These are phyloP conservation scores for Jaltomata sinuosa DNA, from an alignment of 257 asterid genomes.

Conservation along the genomic window DNA sequence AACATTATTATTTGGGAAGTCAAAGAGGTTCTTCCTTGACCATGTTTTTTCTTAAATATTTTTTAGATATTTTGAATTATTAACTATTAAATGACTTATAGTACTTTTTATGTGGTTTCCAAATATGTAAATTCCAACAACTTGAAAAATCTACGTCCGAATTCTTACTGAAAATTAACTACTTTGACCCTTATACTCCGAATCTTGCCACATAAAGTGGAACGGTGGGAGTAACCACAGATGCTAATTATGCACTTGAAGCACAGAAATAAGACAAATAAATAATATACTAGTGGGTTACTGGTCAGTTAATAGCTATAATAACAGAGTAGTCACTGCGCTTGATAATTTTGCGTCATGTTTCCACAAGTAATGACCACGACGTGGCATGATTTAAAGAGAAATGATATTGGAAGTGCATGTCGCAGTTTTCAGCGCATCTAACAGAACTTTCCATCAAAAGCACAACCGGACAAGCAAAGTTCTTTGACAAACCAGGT, in stretches of 20 bases:
- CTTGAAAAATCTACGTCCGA: too few relatives aligned
- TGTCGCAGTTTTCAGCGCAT: not conserved
- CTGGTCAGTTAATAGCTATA: not conserved
- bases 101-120: too few relatives aligned
- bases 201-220: too few relatives aligned
- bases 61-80: too few relatives aligned
- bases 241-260: not conserved
- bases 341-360: not conserved
- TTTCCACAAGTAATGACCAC: not conserved
- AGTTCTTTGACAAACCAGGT: not conserved
- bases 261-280: not conserved
- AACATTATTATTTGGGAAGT: too few relatives aligned
- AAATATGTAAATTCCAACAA: too few relatives aligned
- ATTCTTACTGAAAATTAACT: too few relatives aligned
- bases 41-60: too few relatives aligned
- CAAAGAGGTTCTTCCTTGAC: not conserved
- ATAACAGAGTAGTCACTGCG: not conserved
- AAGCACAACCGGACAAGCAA: not conserved
- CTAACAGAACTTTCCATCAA: not conserved
- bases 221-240: too few relatives aligned
- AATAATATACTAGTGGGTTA: not conserved
- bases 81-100: too few relatives aligned
- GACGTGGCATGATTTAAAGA: not conserved
- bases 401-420: not conserved
- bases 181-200: too few relatives aligned